phyloP scores from a whole-genome alignment of 495 filamentous ascomycete genomes.

The Xylaria acuta region DNA sequence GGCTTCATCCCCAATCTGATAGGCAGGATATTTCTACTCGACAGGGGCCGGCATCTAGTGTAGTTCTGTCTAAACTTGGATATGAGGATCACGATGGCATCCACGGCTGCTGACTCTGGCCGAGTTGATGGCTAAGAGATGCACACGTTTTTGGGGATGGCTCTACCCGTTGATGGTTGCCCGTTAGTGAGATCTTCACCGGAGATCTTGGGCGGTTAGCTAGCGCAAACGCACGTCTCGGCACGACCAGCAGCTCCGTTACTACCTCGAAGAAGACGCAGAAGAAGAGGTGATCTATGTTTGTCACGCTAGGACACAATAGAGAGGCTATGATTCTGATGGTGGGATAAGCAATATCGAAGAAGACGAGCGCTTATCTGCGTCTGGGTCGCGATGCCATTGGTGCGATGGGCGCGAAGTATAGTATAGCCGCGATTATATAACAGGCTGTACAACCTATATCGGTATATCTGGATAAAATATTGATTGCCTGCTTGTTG shows the following conservation, averaged over 20 bases:
- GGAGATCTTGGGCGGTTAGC: slow-evolving; percentile 9
- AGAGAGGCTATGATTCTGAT: slow-evolving; percentile 22
- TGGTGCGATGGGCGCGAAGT: slow-evolving; percentile 13
- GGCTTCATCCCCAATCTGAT: slow-evolving; percentile 8
- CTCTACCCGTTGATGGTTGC: not conserved
- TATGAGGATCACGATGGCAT: not conserved
- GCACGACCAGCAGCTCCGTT: not conserved
- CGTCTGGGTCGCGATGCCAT: slow-evolving; percentile 19
- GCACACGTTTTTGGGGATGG: not conserved
- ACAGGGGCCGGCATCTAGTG: slow-evolving; percentile 14
- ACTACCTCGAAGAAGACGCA: not conserved
- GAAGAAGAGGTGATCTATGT: slow-evolving; percentile 12
- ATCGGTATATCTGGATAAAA: slow-evolving; percentile 20
- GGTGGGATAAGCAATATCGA: slow-evolving; percentile 14
- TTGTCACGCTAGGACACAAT: not conserved
- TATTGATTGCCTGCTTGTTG: slow-evolving; percentile 18
- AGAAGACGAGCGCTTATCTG: slow-evolving; percentile 19
- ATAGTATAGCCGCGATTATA: slow-evolving; percentile 22
- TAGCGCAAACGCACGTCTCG: not conserved
- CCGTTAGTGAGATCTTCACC: not conserved
- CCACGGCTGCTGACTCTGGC: slow-evolving; percentile 6
- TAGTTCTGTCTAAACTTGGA: slow-evolving; percentile 13
- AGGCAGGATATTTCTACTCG: slow-evolving; percentile 3
- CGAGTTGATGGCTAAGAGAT: not conserved
- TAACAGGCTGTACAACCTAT: slow-evolving; percentile 27